Evolutionary conservation across 208 protist genomes (phyloP), one percentile per base, ranked within the genome.

Genomic region (Crithidia mellificae): DNA sequence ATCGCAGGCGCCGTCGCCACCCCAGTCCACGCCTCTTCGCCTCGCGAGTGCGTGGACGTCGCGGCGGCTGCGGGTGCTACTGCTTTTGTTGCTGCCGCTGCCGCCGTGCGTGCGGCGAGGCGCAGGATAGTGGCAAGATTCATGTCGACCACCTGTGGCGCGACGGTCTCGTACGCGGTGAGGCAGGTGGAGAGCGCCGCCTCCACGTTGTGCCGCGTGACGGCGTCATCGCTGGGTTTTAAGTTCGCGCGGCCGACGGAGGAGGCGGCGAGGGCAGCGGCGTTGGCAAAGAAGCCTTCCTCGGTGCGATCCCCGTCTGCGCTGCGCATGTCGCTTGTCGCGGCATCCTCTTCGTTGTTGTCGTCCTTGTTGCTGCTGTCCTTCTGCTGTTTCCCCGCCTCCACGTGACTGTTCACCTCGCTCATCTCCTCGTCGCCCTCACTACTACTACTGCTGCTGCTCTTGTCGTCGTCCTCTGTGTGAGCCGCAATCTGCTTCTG

Each of bases 141-240:
- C 54, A 83, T 73, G 61, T 96, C 85, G 58, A 96, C 77, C 46
- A 96, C 87, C 66, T 96, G 91, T 56, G 91, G 91, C 19, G 91
- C 91, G n/a, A 96, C 81, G 2, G 73, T 63, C 52, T 96, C 91
- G 72, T 96, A 96, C 15, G 88, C 80, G 12, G 87, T 69, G 15
- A 96, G 63, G 41, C 91, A 96, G 51, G 51, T 68, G 6, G 91
- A 83, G 14, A 96, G 71, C 17, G 84, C 77, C 22, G 57, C 53
- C 38, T 85, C 80, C 6, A 83, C 55, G n/a, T 65, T 27, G 11
- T 32, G 64, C 9, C 67, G 57, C 14, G 64, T 72, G 5, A 7
- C 20, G 1, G 61, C 14, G 20, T 73, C 67, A 20, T 74, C 66
- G 15, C 2, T 22, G 15, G 30, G 6, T 1, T n/a, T 29, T 29